These are phyloP conservation scores for Priceomyces fermenticarens DNA, from an alignment of 805 yeast genomes.

Conservation along the genomic window DNA sequence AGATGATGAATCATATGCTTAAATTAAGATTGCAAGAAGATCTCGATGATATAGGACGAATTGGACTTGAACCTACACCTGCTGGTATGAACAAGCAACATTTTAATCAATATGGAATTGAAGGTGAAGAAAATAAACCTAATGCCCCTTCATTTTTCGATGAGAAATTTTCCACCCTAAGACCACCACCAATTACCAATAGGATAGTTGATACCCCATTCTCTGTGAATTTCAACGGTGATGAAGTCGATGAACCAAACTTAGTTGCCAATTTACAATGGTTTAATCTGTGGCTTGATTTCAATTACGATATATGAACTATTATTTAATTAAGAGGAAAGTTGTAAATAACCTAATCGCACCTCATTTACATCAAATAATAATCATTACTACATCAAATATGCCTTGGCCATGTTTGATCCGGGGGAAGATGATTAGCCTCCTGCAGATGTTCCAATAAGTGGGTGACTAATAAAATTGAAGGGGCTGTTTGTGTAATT, in stretches of 20 bases:
- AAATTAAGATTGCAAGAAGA: slow-evolving; percentile 44
- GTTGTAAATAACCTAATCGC: no score
- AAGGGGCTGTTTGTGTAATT: no score
- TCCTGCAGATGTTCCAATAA: no score
- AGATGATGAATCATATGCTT: slow-evolving; percentile 51
- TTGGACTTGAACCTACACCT: slow-evolving; percentile 56
- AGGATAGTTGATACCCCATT: slow-evolving; percentile 1
- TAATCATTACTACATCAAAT: no score
- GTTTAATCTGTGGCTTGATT: slow-evolving; percentile 53
- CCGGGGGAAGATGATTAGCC: no score
- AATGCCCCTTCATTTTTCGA: neutral
- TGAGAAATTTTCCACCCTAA: slow-evolving; percentile 1
- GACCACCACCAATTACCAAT: neutral
- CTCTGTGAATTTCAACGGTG: slow-evolving; percentile 3
- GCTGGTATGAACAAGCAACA: slow-evolving; percentile 46
- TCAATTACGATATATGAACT: slow-evolving; percentile 14
- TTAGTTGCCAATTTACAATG: slow-evolving; percentile 47
- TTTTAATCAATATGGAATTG: slow-evolving; percentile 46
- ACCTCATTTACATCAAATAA: no score
- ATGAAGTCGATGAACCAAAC: slow-evolving; percentile 18
- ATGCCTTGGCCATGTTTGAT: no score
- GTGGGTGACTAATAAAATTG: neutral
- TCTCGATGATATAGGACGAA: slow-evolving; percentile 27
- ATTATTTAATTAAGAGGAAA: no score
- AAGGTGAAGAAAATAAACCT: slow-evolving; percentile 5